Conservation (phyloP, 495 filamentous ascomycete species). For the Talaromyces stipitatus region DNA sequence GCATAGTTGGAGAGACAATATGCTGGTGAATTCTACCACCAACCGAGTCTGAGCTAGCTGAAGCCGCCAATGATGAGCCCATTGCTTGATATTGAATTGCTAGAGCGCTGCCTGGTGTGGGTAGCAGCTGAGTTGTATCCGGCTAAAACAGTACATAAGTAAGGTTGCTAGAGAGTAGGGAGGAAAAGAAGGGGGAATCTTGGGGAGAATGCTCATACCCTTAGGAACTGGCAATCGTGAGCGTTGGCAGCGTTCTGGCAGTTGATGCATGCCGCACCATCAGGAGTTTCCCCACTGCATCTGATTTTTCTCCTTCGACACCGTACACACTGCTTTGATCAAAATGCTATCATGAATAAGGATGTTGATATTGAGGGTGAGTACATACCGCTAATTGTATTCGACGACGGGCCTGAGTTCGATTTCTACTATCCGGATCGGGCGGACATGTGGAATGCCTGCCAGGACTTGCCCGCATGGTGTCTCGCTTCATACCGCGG, state of each 20-base stretch:
- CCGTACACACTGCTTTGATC: constrained; percentile 61
- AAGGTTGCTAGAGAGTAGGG: not conserved
- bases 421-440: constrained; percentile 26
- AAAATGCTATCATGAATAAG: constrained; percentile 7
- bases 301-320: constrained; percentile 95
- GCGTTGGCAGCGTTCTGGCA: constrained; percentile 70
- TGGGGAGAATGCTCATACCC: constrained; percentile 46
- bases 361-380: not conserved
- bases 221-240: constrained; percentile 67
- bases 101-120: constrained; percentile 1
- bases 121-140: not conserved
- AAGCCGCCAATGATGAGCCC: not conserved
- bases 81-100: not conserved
- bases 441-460: constrained; percentile 13
- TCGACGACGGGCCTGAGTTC: constrained; percentile 35
- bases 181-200: not conserved
- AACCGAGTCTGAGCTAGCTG: not conserved
- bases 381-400: constrained; percentile 59
- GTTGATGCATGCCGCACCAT: constrained; percentile 70
- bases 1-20: not conserved
- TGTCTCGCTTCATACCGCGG: not conserved
- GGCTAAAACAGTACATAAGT: not conserved
- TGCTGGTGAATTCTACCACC: not conserved
- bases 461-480: not conserved
- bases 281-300: constrained; percentile 79